A percentile compares a stretch with the other conserved stretches of the same genome.
Conservation (phyloP, 2,329 filamentous ascomycete genomes). For the Akanthomyces dipterigenus region DNA sequence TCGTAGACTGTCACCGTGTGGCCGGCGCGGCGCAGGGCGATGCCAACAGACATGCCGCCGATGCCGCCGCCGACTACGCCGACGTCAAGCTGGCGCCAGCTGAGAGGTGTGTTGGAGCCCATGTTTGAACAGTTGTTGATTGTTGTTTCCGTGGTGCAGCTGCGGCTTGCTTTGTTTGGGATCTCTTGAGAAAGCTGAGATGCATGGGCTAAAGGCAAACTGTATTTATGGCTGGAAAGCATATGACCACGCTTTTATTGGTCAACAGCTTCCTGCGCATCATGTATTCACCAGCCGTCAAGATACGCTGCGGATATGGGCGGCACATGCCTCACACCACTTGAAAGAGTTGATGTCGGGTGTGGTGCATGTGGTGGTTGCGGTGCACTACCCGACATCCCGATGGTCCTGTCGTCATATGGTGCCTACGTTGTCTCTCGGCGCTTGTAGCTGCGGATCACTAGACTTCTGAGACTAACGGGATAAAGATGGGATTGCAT, state of each 20-base stretch:
- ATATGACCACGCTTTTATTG: background rate
- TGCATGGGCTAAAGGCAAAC: background rate
- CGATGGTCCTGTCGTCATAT: background rate
- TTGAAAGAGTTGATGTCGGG: background rate
- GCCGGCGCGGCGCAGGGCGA: slow-evolving; percentile 40
- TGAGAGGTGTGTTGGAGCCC: slow-evolving; percentile 19
- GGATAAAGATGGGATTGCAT: no score
- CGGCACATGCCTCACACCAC: background rate
- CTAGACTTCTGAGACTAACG: no score
- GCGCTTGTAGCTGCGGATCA: background rate
- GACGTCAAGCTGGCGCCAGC: slow-evolving; percentile 40
- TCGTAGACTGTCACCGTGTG: slow-evolving; percentile 57
- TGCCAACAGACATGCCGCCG: slow-evolving; percentile 39
- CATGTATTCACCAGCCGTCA: background rate
- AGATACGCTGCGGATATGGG: background rate
- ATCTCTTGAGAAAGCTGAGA: no score
- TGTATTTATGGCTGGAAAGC: slow-evolving; percentile 1
- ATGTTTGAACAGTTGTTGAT: slow-evolving; percentile 14
- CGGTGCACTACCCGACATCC: slow-evolving; percentile 10
- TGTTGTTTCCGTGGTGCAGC: no score
- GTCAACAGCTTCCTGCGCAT: background rate
- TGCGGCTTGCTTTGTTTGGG: background rate
- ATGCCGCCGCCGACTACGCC: slow-evolving; percentile 42
- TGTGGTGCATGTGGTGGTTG: background rate
- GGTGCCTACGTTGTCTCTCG: background rate